A percentile compares a stretch with the other conserved stretches of the same genome.
Evolutionary conservation across 1,139 yeast species (phyloP).

Genomic region (Suhomyces chickasaworum): DNA sequence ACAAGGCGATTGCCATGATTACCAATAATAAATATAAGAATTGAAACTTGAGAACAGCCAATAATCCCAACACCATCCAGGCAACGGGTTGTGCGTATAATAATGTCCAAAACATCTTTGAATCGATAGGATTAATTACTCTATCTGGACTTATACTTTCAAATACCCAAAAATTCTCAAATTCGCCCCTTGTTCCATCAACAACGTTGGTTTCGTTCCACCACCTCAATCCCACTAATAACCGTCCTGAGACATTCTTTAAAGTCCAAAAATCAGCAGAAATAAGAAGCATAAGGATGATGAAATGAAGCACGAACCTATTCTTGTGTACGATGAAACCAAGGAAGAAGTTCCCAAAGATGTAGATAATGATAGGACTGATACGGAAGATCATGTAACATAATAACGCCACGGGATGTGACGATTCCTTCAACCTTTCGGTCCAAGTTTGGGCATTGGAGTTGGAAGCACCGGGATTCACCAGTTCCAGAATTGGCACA

Average conservation of each 20-base stretch:
- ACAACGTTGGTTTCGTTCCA: slow-evolving; percentile 71
- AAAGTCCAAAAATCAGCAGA: slow-evolving; percentile 95
- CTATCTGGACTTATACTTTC: slow-evolving; percentile 84
- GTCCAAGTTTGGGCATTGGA: slow-evolving; percentile 10
- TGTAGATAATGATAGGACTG: slow-evolving; percentile 63
- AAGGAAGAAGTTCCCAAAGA: slow-evolving; percentile 68
- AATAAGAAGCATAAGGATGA: slow-evolving; percentile 68
- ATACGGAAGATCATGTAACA: slow-evolving; percentile 65
- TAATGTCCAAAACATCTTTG: slow-evolving; percentile 83
- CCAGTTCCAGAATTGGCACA: neutral
- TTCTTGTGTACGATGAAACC: slow-evolving; percentile 44
- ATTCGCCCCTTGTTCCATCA: slow-evolving; percentile 48
- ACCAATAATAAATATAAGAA: slow-evolving; percentile 71
- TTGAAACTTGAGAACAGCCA: slow-evolving; percentile 78
- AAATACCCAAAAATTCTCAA: slow-evolving; percentile 81
- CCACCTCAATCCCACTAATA: slow-evolving; percentile 92
- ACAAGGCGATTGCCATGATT: slow-evolving; percentile 65
- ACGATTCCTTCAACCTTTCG: slow-evolving; percentile 44
- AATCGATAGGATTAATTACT: slow-evolving; percentile 87
- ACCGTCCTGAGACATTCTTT: slow-evolving; percentile 86
- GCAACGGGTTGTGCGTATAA: slow-evolving; percentile 71
- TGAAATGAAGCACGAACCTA: slow-evolving; percentile 74
- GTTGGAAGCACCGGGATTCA: neutral
- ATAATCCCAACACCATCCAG: slow-evolving; percentile 73
- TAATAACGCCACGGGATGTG: slow-evolving; percentile 79